phyloP scores from a whole-genome alignment of 2,329 filamentous ascomycete species.

The Tolypocladium inflatum region DNA sequence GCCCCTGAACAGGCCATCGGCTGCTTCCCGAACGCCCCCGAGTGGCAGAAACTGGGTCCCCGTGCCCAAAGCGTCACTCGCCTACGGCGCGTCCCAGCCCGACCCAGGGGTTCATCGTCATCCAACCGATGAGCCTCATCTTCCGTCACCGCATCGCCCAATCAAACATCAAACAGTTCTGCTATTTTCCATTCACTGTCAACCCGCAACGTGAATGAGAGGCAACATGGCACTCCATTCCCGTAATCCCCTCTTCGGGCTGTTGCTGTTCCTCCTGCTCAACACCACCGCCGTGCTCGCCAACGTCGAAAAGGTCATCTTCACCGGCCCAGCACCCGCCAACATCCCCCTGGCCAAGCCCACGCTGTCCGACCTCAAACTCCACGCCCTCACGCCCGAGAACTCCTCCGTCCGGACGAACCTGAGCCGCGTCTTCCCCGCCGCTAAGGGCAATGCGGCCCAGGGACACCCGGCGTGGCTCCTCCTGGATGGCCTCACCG shows the following conservation, averaged over 20 bases:
- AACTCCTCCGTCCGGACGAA: conserved; percentile 48
- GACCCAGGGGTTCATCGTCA: not conserved
- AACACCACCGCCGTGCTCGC: conserved; percentile 28
- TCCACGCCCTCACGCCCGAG: conserved; percentile 54
- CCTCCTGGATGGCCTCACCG: conserved; percentile 59
- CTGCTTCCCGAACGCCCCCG: not conserved
- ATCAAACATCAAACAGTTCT: not conserved
- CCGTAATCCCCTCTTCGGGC: no score
- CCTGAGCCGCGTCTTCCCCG: conserved; percentile 61
- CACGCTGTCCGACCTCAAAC: conserved; percentile 43
- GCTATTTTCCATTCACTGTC: not conserved
- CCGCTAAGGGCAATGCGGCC: conserved; percentile 26
- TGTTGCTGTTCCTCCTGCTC: conserved; percentile 7
- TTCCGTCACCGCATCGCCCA: not conserved
- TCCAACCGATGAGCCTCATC: not conserved
- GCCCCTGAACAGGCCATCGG: not conserved
- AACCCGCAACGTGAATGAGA: not conserved
- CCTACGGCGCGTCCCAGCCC: not conserved
- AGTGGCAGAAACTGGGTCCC: not conserved
- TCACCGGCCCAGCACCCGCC: conserved; percentile 57
- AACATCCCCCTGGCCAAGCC: conserved; percentile 35
- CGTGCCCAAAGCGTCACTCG: not conserved
- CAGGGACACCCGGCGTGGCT: conserved; percentile 67
- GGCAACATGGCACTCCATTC: not conserved
- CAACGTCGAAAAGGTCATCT: conserved; percentile 89